These are phyloP conservation scores for Lactifluus echinatus DNA, from an alignment of 768 basidiomycete genomes.

Conservation along the genomic window DNA sequence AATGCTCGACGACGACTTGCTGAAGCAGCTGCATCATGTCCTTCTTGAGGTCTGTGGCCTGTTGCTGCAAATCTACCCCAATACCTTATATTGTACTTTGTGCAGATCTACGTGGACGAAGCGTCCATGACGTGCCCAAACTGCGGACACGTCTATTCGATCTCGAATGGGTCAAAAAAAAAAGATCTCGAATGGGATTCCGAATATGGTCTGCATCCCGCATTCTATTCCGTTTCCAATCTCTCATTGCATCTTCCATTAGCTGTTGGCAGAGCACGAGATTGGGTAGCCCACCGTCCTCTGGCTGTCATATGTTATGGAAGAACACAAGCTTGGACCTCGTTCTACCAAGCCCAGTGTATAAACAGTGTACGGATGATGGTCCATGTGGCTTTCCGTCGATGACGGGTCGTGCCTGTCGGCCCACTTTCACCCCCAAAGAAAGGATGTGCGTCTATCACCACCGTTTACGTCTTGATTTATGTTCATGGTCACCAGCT, in stretches of 20 bases:
- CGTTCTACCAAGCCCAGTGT: not conserved
- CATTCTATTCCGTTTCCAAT: not conserved
- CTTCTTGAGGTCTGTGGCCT: too few relatives aligned
- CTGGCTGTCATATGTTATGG: not conserved
- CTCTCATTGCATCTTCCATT: not conserved
- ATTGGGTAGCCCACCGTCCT: constrained; percentile 39
- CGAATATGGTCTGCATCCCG: constrained; percentile 73
- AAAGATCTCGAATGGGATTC: constrained; percentile 97
- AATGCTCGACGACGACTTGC: too few relatives aligned
- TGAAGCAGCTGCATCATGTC: too few relatives aligned
- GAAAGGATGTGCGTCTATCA: too few relatives aligned
- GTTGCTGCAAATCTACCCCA: too few relatives aligned
- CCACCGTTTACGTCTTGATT: too few relatives aligned
- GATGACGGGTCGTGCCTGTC: not conserved
- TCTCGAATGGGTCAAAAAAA: too few relatives aligned
- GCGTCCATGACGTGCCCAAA: constrained; percentile 90
- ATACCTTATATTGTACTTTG: too few relatives aligned
- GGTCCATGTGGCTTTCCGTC: too few relatives aligned
- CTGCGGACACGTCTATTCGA: constrained; percentile 82
- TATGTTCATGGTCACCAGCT: not conserved
- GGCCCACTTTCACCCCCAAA: too few relatives aligned
- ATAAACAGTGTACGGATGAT: too few relatives aligned
- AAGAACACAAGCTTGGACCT: not conserved
- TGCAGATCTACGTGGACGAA: constrained; percentile 89
- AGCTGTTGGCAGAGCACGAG: constrained; percentile 92